Evolutionary conservation across 108 stramenopile species (phyloP), one percentile per base, ranked within the genome.

Genomic region (Poteriospumella lacustris): DNA sequence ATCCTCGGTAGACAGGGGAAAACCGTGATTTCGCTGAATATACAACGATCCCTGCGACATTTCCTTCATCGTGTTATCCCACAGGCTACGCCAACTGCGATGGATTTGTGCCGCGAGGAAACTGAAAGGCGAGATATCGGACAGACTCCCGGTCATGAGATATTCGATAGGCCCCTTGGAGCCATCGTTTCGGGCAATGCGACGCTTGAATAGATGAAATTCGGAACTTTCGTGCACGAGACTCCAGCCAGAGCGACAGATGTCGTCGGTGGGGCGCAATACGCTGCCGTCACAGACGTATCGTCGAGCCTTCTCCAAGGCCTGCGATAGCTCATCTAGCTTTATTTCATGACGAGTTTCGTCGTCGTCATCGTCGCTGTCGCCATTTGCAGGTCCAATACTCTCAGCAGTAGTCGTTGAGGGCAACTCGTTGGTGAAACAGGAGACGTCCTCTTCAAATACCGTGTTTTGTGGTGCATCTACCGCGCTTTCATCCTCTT

Each of bases 41-140:
- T 64, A 5, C 5, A 64, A 34, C 5, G 60, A 34, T 5, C 60
- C 60, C 15, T 12, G 29, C 5, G 60, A 64, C 60, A 64, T 64
- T 64, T 64, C 60, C 31, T 64, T 64, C 60, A 64, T 64, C 3
- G 60, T 64, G 15, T 24, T 3, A 24, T 64, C 60, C 60, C 60
- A 64, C 31, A 64, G 31, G 9, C 31, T 64, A 12, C 60, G 60
- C 5, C 3, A 24, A 3, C 3, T 12, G 29, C 31, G 9, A 64
- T 64, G 33, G 31, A 64, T 64, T 24, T 64, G 60, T 5, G 60
- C 15, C 28, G 36, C 9, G 15, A 64, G 31, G 31, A 64, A 64
- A 31, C 33, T 64, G 3, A 26, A 3, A 24, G 60, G 29, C 9
- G 60, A 64, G 31, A 64, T 34, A 33, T 64, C 60, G 5, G 60